phyloP scores from a whole-genome alignment of 495 filamentous ascomycete species.

The Hypomontagnella submonticulosa region DNA sequence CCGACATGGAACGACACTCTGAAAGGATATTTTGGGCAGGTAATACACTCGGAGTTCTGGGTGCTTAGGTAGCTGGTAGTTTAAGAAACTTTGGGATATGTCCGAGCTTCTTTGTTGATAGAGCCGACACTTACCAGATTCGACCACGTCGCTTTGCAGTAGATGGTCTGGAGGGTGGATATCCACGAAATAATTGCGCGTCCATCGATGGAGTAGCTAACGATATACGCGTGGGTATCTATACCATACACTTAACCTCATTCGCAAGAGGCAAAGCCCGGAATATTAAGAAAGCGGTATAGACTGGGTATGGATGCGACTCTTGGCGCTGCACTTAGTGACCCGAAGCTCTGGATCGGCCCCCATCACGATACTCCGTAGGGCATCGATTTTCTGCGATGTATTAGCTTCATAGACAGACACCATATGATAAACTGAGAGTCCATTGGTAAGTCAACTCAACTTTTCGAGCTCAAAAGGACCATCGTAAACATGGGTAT shows the following conservation, averaged over 20 bases:
- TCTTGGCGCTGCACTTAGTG: conserved; percentile 9
- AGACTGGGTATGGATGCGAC: conserved; percentile 1
- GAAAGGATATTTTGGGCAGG: not conserved
- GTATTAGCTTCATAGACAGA: conserved; percentile 4
- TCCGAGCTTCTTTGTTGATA: conserved; percentile 19
- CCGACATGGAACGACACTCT: conserved; percentile 20
- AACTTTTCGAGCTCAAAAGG: not conserved
- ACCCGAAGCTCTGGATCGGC: conserved; percentile 24
- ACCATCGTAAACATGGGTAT: not conserved
- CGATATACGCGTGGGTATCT: conserved; percentile 7
- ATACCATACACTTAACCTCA: conserved; percentile 10
- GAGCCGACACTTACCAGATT: conserved; percentile 6
- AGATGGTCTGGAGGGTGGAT: conserved; percentile 8
- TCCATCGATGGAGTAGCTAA: conserved; percentile 24
- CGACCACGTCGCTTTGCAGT: conserved; percentile 35
- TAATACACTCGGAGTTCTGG: not conserved
- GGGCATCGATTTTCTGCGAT: conserved; percentile 24
- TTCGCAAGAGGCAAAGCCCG: conserved; percentile 12
- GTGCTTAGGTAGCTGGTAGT: conserved; percentile 1
- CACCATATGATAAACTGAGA: conserved; percentile 3
- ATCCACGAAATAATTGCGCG: conserved; percentile 16
- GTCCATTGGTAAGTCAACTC: not conserved
- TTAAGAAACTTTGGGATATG: conserved; percentile 17
- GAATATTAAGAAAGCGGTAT: conserved; percentile 14
- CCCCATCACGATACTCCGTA: conserved; percentile 13